Evolutionary conservation across 257 asterid genomes (phyloP).

Genomic region (Apocynum venetum): DNA sequence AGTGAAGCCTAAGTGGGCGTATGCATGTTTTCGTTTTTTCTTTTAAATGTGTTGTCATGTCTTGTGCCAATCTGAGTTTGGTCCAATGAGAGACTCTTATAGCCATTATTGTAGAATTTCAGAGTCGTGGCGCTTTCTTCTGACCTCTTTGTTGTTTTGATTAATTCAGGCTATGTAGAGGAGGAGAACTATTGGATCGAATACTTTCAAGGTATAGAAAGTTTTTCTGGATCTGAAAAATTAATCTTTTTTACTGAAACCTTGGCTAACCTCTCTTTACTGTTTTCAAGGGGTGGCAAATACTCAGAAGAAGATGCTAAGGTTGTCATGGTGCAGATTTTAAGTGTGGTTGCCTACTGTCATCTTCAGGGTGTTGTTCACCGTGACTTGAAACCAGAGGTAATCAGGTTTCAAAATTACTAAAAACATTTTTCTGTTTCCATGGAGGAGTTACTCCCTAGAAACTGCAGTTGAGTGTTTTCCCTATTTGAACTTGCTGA

Average conservation of each 20-base stretch:
- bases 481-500: background rate
- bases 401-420: slow-evolving; percentile 11
- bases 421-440: background rate
- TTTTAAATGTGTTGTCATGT: background rate
- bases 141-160: slow-evolving; percentile 4
- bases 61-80: background rate
- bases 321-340: slow-evolving; percentile 56
- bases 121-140: background rate
- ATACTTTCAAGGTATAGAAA: slow-evolving; percentile 62
- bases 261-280: slow-evolving; percentile 12
- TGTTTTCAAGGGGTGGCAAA: slow-evolving; percentile 57
- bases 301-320: slow-evolving; percentile 68
- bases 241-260: background rate
- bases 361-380: slow-evolving; percentile 88
- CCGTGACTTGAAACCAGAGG: slow-evolving; percentile 79
- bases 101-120: background rate
- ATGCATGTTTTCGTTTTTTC: background rate
- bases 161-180: slow-evolving; percentile 66
- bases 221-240: background rate
- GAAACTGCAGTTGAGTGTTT: background rate
- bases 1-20: background rate
- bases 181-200: slow-evolving; percentile 77
- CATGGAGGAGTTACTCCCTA: background rate
- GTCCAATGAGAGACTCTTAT: background rate
- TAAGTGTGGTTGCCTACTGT: slow-evolving; percentile 65